These are phyloP conservation scores for Dinochytrium kinnereticum DNA, from an alignment of 371 early-diverging fungal genomes.

Conservation along the genomic window DNA sequence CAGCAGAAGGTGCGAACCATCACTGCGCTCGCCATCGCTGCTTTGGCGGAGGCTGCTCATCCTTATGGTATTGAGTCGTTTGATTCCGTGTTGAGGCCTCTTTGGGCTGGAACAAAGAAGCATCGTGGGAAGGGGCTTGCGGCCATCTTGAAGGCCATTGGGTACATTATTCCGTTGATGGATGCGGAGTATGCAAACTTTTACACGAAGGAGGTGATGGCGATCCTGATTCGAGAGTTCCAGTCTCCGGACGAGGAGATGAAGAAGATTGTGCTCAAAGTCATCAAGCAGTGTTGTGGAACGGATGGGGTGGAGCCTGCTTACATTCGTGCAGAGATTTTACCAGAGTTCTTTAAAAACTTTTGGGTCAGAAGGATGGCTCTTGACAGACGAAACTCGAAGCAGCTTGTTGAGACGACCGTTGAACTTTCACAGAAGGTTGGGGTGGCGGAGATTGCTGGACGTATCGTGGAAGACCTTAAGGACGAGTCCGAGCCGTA, in stretches of 20 bases:
- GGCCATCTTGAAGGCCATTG: slow-evolving; percentile 97
- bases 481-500: slow-evolving; percentile 96
- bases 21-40: slow-evolving; percentile 92
- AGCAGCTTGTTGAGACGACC: slow-evolving; percentile 94
- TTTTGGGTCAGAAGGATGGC: slow-evolving; percentile 99
- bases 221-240: slow-evolving; percentile 92
- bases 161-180: slow-evolving; percentile 97
- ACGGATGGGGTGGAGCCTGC: slow-evolving; percentile 89
- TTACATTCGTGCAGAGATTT: slow-evolving; percentile 85
- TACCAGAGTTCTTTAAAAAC: slow-evolving; percentile 93
- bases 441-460: slow-evolving; percentile 88
- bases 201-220: slow-evolving; percentile 92
- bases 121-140: slow-evolving; percentile 96
- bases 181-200: slow-evolving; percentile 92
- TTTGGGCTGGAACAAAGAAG: slow-evolving; percentile 93
- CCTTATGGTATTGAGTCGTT: slow-evolving; percentile 99
- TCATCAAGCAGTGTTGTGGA: slow-evolving; percentile 93
- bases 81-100: slow-evolving; percentile 85
- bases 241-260: slow-evolving; percentile 97
- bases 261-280: slow-evolving; percentile 96
- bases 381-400: slow-evolving; percentile 87
- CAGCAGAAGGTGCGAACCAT: slow-evolving; percentile 96
- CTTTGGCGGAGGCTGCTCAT: slow-evolving; percentile 95
- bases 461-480: slow-evolving; percentile 83
- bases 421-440: slow-evolving; percentile 93